These are phyloP conservation scores for Sideroxylon spinosum DNA, from an alignment of 179 eudicot genomes.

Conservation along the genomic window DNA sequence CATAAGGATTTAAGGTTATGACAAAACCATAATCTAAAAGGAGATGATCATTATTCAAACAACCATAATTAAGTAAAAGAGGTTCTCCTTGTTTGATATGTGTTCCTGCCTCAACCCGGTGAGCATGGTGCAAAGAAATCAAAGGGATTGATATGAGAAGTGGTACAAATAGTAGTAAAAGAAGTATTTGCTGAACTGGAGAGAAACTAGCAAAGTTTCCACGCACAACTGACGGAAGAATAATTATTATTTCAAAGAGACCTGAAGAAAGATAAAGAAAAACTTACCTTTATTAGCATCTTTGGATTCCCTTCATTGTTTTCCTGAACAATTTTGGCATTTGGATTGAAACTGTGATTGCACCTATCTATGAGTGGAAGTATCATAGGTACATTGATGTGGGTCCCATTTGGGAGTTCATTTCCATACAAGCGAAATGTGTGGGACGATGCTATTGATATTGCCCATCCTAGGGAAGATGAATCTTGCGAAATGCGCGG, in stretches of 20 bases:
- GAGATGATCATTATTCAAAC: conserved; percentile 77
- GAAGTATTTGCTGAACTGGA: background rate
- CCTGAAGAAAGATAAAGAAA: background rate
- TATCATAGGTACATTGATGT: conserved; percentile 68
- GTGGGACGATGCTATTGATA: conserved; percentile 93
- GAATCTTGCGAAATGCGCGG: conserved; percentile 85
- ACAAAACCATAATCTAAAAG: conserved; percentile 93
- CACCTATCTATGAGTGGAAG: conserved; percentile 97
- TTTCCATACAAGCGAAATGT: conserved; percentile 76
- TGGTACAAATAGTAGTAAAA: background rate
- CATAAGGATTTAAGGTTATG: conserved; percentile 66
- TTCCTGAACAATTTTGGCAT: conserved; percentile 79
- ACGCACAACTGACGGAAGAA: background rate
- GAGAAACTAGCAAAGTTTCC: background rate
- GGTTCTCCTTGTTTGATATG: conserved; percentile 55
- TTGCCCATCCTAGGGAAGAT: conserved; percentile 92
- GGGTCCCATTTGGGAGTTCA: conserved; percentile 46
- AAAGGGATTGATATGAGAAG: background rate
- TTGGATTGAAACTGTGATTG: conserved; percentile 86
- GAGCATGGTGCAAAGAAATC: conserved; percentile 7
- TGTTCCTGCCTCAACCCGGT: conserved; percentile 73
- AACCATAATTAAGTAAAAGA: conserved; percentile 76
- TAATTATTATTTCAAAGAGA: background rate
- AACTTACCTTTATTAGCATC: conserved; percentile 70
- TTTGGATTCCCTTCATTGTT: conserved; percentile 32